Base-by-base conservation (phyloP, 1,284 basidiomycete species). In the Ganoderma lucidum region DNA sequence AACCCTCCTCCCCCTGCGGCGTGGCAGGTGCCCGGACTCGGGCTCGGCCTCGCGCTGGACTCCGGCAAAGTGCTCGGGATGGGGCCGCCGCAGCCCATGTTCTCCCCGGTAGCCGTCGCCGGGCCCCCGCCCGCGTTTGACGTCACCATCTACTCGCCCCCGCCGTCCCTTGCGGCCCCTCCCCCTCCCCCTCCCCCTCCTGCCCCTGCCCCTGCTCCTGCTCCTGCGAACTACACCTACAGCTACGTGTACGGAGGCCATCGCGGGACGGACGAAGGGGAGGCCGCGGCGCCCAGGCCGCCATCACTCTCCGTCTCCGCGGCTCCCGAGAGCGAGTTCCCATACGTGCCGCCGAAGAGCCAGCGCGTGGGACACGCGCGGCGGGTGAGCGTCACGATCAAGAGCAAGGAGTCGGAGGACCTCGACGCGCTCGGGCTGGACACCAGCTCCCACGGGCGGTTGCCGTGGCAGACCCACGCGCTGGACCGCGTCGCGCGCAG, bases 371-470 rank as follows among this genome's bases (percentile, higher is more conserved):
- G 78, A 12, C 78, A 78, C 64, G 75, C 77, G 44, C 73, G 75
- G 23, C 76, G 78, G 6, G 67, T 79, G 59, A 80, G 78, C 71
- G 78, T 79, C 42, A 65, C 75, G 28, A 66, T 77, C 69, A 75
- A 73, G 69, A 75, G 75, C 71, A 78, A 74, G 70, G 76, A 51
- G 48, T 51, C 48, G 48, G 48, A 77, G 60, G 77, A 77, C 62
- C 66, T 75, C 14, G 78, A 78, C 62, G 77, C 75, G 39, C 69
- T 75, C 44, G 76, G 68, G 59, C 64, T 75, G 12, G 70, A 74
- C 70, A 66, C 63, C n/a, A 39, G 30, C 64, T 62, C 55, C 32
- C 66, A 45, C 62, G 70, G 64, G 62, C 62, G 72, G 56, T 55
- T 70, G 58, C 64, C 72, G 56, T 75, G 75, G 74, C 72, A 76